Base-by-base conservation (phyloP, 257 asterid species). In the Cordia subcordata region DNA sequence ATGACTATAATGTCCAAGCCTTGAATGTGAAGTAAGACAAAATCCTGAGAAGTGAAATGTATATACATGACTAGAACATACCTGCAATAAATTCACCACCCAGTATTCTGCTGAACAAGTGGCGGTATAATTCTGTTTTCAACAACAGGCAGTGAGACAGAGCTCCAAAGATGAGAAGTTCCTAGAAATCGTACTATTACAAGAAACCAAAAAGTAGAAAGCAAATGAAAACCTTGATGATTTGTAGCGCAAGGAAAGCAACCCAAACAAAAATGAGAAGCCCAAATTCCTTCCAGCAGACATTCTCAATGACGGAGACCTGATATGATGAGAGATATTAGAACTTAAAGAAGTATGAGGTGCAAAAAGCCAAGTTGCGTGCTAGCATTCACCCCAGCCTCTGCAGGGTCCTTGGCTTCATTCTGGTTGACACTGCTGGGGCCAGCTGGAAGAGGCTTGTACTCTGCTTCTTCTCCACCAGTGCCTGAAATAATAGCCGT, bases 1-100 rank as follows among this genome's bases (percentile, higher is more conserved):
- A 63, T 42, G 44, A 32, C 46, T 27, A 27, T 27, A 27, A 27
- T 27, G 6, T 1, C 35, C 6, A n/a, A 27, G 35, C 3, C 35
- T 27, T 49, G 54, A 5, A 49, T n/a, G 16, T 8, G 23, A 49
- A 4, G 54, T 4, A 49, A 11, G 8, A 42, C 12, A 1, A 1
- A 17, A 8, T 0, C 11, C 20, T 49, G 22, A 11, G 9, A 20
- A 49, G 54, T 10, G 11, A 15, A 10, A 49, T n/a, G 18, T 9
- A 4, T 16, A 11, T 16, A 0, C 9, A 9, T n/a, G 1, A 10
- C 57, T 42, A 13, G 38, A 15, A 68, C 68, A 11, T 67, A 92
- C 99, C 99, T 92, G 99, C 23, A 88, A 68, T 75, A 92, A 79
- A 81, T 92, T 92, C 72, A 88, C 83, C 79, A 76, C 84, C 99